These are phyloP conservation scores for Triticum turgidum DNA, from an alignment of 176 grass and related monocot genomes.

Conservation along the genomic window DNA sequence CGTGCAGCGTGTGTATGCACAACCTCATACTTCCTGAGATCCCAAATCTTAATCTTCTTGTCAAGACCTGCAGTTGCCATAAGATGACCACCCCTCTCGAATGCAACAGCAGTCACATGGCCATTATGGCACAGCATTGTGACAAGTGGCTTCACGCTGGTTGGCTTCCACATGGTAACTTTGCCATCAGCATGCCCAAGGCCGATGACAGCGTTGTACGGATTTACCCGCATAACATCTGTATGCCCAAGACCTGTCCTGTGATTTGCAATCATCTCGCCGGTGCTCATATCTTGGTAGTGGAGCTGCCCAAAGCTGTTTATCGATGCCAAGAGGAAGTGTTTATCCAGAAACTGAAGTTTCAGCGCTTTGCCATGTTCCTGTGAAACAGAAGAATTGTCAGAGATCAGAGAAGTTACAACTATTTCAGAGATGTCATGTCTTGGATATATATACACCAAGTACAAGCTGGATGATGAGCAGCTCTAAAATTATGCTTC, in stretches of 20 bases:
- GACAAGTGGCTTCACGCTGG: constrained; percentile 74
- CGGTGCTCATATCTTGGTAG: constrained; percentile 96
- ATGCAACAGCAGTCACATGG: constrained; percentile 64
- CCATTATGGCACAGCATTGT: constrained; percentile 81
- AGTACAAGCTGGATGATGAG: background rate
- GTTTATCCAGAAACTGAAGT: constrained; percentile 87
- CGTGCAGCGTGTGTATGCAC: constrained; percentile 36
- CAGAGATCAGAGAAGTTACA: constrained; percentile 1
- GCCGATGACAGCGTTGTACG: constrained; percentile 82
- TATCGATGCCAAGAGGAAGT: constrained; percentile 72
- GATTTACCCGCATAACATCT: constrained; percentile 78
- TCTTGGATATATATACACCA: background rate
- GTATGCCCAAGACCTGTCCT: constrained; percentile 66
- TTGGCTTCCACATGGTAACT: constrained; percentile 98
- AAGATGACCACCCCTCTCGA: constrained; percentile 64
- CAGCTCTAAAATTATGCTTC: background rate
- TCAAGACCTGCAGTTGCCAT: constrained; percentile 88
- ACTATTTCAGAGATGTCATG: background rate
- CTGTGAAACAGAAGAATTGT: constrained; percentile 31
- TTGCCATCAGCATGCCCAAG: constrained; percentile 74
- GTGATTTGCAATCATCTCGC: constrained; percentile 78
- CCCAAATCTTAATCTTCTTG: constrained; percentile 86
- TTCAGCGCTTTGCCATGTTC: constrained; percentile 76
- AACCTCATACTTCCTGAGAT: constrained; percentile 83
- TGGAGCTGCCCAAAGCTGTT: constrained; percentile 88